These are phyloP conservation scores for Artemisia argyi DNA, from an alignment of 129 eudicot species.

Conservation along the genomic window DNA sequence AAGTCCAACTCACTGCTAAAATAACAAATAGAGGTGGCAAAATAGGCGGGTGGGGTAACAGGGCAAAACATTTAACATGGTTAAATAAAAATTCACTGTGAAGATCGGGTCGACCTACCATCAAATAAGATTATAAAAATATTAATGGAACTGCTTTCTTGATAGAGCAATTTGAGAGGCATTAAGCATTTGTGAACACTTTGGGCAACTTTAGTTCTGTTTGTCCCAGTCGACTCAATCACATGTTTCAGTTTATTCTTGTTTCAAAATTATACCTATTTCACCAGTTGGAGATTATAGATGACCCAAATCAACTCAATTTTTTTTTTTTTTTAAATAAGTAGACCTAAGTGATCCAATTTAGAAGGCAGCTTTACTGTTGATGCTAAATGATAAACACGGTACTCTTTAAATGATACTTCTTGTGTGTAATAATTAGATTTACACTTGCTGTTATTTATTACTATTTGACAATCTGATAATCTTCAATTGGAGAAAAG, in stretches of 20 bases:
- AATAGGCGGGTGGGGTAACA: neutral
- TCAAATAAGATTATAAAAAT: no score
- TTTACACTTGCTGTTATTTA: no score
- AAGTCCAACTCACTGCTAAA: neutral
- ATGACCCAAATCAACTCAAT: neutral
- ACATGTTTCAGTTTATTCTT: neutral
- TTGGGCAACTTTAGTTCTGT: neutral
- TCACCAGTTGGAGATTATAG: neutral
- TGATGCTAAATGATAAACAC: neutral
- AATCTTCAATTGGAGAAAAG: no score
- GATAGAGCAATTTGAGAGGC: neutral
- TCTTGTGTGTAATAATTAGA: no score
- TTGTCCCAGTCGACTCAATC: neutral
- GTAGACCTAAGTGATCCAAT: neutral
- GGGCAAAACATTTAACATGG: neutral
- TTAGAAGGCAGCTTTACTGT: conserved; percentile 2
- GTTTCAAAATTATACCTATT: neutral
- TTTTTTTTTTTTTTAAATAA: neutral
- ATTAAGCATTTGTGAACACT: conserved; percentile 4
- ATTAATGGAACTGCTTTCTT: neutral
- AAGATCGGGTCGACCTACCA: neutral
- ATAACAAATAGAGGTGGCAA: neutral
- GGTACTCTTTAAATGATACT: neutral
- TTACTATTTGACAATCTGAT: no score
- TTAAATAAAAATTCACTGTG: neutral